Percentiles rank a stretch among this genome's conserved stretches.
Evolutionary conservation across 1,284 basidiomycete genomes (phyloP).

Genomic region (Pyrrhoderma lamaoense): DNA sequence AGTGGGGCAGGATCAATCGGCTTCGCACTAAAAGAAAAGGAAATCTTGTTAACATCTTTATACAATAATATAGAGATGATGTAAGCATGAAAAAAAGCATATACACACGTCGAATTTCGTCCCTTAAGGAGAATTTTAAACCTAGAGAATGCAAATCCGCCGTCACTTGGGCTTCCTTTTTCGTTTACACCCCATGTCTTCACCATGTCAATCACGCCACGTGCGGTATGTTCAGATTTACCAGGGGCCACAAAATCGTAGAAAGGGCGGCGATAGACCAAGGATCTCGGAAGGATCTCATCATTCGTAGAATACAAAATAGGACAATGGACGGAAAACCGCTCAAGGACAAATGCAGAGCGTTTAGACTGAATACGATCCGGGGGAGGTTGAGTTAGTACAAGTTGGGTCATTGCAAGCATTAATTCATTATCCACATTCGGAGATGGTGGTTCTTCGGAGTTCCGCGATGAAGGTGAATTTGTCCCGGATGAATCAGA

Average conservation of each 20-base stretch:
- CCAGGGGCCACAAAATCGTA: conserved; percentile 60
- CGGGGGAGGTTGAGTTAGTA: conserved; percentile 36
- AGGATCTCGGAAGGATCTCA: conserved; percentile 47
- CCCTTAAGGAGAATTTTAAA: conserved; percentile 50
- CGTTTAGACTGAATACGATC: conserved; percentile 45
- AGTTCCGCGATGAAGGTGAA: conserved; percentile 9
- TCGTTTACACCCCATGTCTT: conserved; percentile 78
- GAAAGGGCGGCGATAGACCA: conserved; percentile 58
- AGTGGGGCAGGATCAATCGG: conserved; percentile 17
- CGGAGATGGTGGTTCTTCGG: conserved; percentile 13
- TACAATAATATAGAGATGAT: conserved; percentile 5
- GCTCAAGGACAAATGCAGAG: conserved; percentile 66
- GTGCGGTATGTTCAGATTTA: conserved; percentile 17
- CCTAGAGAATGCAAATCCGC: conserved; percentile 70
- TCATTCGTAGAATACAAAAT: conserved; percentile 68
- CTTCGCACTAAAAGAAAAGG: neutral
- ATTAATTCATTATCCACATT: conserved; percentile 12
- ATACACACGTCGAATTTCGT: conserved; percentile 48
- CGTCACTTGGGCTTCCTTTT: conserved; percentile 68
- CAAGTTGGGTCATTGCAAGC: conserved; percentile 12
- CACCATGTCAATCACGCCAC: conserved; percentile 62
- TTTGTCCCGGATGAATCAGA: conserved; percentile 10
- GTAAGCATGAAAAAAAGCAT: conserved; percentile 1
- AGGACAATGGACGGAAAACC: conserved; percentile 56
- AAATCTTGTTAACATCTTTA: neutral